Evolutionary conservation across 2,329 filamentous ascomycete species (phyloP).

Genomic region (Fusarium pseudoanthophilum): DNA sequence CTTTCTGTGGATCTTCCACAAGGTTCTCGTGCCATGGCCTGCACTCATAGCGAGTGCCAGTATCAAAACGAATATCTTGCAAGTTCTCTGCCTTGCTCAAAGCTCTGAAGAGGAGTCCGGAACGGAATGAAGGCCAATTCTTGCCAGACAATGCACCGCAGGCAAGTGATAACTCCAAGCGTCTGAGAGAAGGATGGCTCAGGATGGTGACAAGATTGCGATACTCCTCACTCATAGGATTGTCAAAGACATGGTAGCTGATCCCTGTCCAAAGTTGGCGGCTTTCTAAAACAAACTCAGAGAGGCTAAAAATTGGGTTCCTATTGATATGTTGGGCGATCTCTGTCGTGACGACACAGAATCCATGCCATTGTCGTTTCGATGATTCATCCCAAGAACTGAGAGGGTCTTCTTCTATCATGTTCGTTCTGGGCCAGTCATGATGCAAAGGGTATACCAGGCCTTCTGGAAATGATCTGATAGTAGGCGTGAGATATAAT

Average conservation of each 20-base stretch:
- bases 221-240: neutral
- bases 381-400: neutral
- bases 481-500: constrained; percentile 49
- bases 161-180: constrained; percentile 12
- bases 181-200: neutral
- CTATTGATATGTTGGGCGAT: constrained; percentile 38
- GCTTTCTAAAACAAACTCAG: constrained; percentile 50
- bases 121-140: neutral
- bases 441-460: constrained; percentile 54
- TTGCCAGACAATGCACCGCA: neutral
- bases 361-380: constrained; percentile 43
- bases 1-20: neutral
- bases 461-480: constrained; percentile 24
- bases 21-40: too few species aligned
- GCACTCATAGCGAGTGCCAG: too few species aligned
- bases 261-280: constrained; percentile 47
- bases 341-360: constrained; percentile 42
- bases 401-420: neutral
- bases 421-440: constrained; percentile 30
- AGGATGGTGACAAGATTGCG: constrained; percentile 3
- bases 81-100: constrained; percentile 32
- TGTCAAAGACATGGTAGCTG: constrained; percentile 18
- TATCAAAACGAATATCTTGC: constrained; percentile 37
- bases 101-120: neutral
- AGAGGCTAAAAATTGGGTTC: constrained; percentile 21